Conservation (phyloP, 192 early-diverging fungal genomes). For the Backusella sp. region DNA sequence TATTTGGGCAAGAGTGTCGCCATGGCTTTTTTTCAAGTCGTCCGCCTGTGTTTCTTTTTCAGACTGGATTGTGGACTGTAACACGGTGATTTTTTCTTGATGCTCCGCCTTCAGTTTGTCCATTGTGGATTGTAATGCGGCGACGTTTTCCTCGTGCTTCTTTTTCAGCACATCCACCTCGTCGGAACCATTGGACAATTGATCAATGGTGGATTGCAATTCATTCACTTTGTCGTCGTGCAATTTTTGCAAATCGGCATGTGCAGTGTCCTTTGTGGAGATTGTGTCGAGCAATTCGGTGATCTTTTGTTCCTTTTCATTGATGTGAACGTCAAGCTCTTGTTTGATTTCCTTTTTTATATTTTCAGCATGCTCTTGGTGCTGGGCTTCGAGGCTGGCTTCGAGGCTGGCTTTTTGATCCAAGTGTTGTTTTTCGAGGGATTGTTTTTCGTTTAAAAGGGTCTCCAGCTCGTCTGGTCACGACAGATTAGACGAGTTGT, state of each 20-base stretch:
- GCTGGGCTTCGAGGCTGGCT: background rate
- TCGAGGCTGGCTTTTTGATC: background rate
- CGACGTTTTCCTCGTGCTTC: constrained; percentile 8
- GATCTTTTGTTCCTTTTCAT: constrained; percentile 6
- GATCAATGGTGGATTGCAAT: background rate
- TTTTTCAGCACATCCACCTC: background rate
- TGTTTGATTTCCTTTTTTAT: constrained; percentile 2
- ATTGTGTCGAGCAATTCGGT: background rate
- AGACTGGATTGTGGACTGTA: background rate
- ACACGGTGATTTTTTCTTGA: background rate
- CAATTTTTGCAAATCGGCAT: background rate
- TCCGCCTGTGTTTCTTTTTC: background rate
- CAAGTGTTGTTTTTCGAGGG: background rate
- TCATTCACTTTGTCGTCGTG: background rate
- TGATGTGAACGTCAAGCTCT: background rate
- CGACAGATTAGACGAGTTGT: background rate
- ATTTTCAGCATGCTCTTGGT: constrained; percentile 18
- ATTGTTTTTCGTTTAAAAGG: background rate
- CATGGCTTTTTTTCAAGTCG: background rate
- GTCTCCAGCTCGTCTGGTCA: background rate
- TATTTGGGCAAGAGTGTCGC: background rate
- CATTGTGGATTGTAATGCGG: background rate
- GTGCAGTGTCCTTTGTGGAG: background rate
- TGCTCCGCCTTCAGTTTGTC: constrained; percentile 12
- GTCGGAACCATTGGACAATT: background rate